Percentiles rank a stretch among this genome's conserved stretches.
These are phyloP conservation scores for Cystobasidium slooffiae DNA, from an alignment of 1,284 basidiomycete species.

Conservation along the genomic window DNA sequence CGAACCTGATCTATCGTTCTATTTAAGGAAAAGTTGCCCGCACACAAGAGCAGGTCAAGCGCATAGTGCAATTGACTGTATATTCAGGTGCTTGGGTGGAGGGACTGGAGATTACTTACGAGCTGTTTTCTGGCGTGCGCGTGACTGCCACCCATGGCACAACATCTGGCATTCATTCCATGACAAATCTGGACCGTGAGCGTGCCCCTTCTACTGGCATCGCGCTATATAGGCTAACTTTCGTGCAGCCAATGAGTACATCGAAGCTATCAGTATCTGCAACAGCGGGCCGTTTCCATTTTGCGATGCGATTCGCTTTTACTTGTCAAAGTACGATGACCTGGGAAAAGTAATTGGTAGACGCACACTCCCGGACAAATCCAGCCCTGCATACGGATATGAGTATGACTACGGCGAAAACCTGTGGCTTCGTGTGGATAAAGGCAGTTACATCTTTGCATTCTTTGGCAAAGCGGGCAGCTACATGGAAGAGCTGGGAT, in stretches of 20 bases:
- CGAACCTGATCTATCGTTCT: background rate
- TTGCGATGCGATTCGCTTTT: slow-evolving; percentile 33
- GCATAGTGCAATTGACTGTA: slow-evolving; percentile 21
- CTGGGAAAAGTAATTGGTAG: slow-evolving; percentile 2
- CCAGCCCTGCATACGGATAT: slow-evolving; percentile 30
- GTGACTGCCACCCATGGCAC: slow-evolving; percentile 12
- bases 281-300: slow-evolving; percentile 42
- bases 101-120: slow-evolving; percentile 21
- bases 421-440: slow-evolving; percentile 21
- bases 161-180: background rate
- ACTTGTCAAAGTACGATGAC: slow-evolving; percentile 16
- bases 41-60: background rate
- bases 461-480: slow-evolving; percentile 34
- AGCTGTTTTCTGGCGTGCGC: slow-evolving; percentile 4
- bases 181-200: slow-evolving; percentile 12
- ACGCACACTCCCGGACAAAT: slow-evolving; percentile 34
- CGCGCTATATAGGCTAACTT: background rate
- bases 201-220: background rate
- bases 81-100: slow-evolving; percentile 32
- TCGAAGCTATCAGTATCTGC: slow-evolving; percentile 37
- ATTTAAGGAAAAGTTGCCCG: background rate
- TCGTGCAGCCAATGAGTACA: slow-evolving; percentile 10
- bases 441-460: slow-evolving; percentile 35
- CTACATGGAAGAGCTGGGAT: slow-evolving; percentile 42
- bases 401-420: slow-evolving; percentile 41